A percentile compares a stretch with the other conserved stretches of the same genome.
Evolutionary conservation across 495 filamentous ascomycete species (phyloP).

Genomic region (Sporormia fimetaria): DNA sequence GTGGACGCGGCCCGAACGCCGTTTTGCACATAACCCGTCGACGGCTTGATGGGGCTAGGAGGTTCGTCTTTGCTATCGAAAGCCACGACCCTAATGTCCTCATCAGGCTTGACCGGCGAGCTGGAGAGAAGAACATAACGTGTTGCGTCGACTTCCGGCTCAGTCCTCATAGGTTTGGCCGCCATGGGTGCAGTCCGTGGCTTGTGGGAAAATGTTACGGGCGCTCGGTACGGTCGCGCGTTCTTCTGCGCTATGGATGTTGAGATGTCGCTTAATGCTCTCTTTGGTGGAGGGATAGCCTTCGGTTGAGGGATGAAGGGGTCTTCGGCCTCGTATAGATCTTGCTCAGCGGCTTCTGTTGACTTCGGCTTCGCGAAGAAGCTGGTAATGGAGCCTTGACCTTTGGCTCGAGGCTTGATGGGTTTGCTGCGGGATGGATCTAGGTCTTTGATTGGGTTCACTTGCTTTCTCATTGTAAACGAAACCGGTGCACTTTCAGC

Average conservation of each 20-base stretch:
- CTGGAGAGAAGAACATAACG: conserved; percentile 38
- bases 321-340: neutral
- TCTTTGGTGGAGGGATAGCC: neutral
- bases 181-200: conserved; percentile 23
- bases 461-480: conserved; percentile 11
- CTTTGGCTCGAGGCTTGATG: conserved; percentile 23
- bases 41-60: conserved; percentile 5
- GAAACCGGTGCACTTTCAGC: conserved; percentile 8
- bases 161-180: conserved; percentile 14
- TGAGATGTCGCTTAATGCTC: conserved; percentile 19
- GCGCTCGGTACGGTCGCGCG: conserved; percentile 9
- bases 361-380: no score
- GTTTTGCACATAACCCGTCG: neutral
- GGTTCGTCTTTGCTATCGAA: neutral
- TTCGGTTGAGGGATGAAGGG: neutral
- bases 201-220: conserved; percentile 20
- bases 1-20: conserved; percentile 18
- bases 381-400: conserved; percentile 39
- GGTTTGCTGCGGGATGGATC: conserved; percentile 16
- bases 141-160: conserved; percentile 10
- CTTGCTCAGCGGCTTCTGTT: no score
- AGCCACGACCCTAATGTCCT: neutral
- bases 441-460: conserved; percentile 19
- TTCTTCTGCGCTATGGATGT: conserved; percentile 1
- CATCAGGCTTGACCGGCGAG: conserved; percentile 31